Conservation (phyloP, 306 rosid genomes). For the Calophaca sinica region DNA sequence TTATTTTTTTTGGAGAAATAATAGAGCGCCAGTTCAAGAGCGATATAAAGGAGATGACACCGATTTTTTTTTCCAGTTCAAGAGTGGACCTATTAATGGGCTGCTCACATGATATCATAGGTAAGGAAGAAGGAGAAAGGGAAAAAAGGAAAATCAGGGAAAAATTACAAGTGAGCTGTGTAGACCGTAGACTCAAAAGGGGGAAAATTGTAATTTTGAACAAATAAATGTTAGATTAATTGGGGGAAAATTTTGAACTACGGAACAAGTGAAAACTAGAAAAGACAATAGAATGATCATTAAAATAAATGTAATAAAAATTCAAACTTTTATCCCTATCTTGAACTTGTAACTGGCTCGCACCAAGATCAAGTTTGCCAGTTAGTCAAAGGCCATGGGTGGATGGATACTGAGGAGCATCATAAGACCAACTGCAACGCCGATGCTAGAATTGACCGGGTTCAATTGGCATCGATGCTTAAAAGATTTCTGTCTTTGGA, state of each 20-base stretch:
- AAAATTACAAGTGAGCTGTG: no score
- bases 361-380: conserved; percentile 57
- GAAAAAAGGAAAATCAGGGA: no score
- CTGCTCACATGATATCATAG: background rate
- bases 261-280: background rate
- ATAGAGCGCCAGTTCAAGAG: no score
- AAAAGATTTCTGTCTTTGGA: no score
- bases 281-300: conserved; percentile 2
- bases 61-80: background rate
- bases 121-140: background rate
- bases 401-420: conserved; percentile 53
- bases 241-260: background rate
- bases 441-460: no score
- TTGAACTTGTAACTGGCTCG: no score
- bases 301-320: conserved; percentile 33
- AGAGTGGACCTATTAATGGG: background rate
- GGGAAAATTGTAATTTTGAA: background rate
- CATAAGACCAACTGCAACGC: no score
- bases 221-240: background rate
- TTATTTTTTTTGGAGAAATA: no score
- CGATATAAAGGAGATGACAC: background rate
- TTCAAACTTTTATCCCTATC: conserved; percentile 43
- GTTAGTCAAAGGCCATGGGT: conserved; percentile 70
- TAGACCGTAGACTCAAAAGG: background rate
- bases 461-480: no score